These are phyloP conservation scores for Penstemon davidsonii DNA, from an alignment of 257 asterid genomes.

Conservation along the genomic window DNA sequence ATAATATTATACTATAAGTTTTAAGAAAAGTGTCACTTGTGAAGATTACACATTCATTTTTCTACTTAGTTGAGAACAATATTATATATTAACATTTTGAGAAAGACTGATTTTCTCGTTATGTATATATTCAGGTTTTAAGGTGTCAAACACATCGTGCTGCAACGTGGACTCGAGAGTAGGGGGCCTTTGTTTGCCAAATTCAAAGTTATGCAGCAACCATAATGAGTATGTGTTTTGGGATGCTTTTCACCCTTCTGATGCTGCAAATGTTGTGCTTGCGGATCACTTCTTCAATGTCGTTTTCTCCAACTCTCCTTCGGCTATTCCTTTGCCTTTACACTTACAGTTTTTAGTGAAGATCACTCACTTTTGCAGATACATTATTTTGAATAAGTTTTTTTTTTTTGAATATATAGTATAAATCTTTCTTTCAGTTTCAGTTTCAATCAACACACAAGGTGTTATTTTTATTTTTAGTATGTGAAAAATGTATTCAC, in stretches of 20 bases:
- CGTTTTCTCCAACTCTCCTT: slow-evolving; percentile 33
- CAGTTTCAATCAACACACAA: too few relatives aligned
- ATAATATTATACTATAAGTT: too few relatives aligned
- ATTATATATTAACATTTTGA: too few relatives aligned
- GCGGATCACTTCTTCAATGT: slow-evolving; percentile 49
- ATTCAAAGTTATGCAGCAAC: slow-evolving; percentile 55
- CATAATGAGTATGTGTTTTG: slow-evolving; percentile 68
- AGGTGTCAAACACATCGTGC: slow-evolving; percentile 74
- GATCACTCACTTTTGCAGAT: too few relatives aligned
- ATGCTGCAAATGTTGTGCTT: slow-evolving; percentile 79
- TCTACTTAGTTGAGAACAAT: too few relatives aligned
- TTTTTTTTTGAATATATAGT: too few relatives aligned
- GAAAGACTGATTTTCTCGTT: background rate
- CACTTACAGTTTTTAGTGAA: slow-evolving; percentile 4
- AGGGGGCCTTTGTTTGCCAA: slow-evolving; percentile 76
- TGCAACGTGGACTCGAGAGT: slow-evolving; percentile 66
- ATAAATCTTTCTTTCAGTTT: too few relatives aligned
- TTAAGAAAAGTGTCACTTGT: too few relatives aligned
- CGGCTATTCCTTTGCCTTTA: slow-evolving; percentile 50
- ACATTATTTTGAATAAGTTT: too few relatives aligned
- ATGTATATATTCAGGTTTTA: slow-evolving; percentile 47
- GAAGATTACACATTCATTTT: too few relatives aligned
- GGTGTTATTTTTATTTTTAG: too few relatives aligned
- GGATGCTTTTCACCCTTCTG: slow-evolving; percentile 88
- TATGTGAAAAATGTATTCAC: too few relatives aligned